These are phyloP conservation scores for Cladophialophora immunda DNA, from an alignment of 2,329 filamentous ascomycete genomes.

Conservation along the genomic window DNA sequence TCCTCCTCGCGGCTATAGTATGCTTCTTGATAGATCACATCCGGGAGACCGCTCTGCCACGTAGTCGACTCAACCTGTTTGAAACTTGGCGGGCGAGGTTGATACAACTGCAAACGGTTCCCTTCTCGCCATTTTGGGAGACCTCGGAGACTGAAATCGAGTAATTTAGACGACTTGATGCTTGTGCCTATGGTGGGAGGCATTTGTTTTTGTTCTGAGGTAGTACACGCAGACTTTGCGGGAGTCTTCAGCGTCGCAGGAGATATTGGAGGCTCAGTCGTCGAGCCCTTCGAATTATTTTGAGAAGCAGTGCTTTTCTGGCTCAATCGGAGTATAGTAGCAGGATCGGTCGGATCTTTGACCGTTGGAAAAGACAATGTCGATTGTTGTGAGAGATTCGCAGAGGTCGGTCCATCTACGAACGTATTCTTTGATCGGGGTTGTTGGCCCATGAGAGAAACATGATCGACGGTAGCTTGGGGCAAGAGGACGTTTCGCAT, in stretches of 20 bases:
- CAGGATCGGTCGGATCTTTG: constrained; percentile 75
- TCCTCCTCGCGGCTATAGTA: constrained; percentile 86
- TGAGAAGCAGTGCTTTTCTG: constrained; percentile 68
- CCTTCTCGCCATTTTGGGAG: not conserved
- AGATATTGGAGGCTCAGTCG: constrained; percentile 23
- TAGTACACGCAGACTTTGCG: constrained; percentile 4
- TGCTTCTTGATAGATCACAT: constrained; percentile 82
- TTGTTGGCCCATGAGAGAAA: constrained; percentile 11
- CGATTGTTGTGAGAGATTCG: constrained; percentile 45
- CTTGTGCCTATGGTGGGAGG: constrained; percentile 20
- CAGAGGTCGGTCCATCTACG: constrained; percentile 10
- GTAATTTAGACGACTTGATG: not conserved
- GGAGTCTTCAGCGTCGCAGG: constrained; percentile 18
- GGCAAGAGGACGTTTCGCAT: constrained; percentile 6
- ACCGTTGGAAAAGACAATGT: constrained; percentile 75
- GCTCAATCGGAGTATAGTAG: constrained; percentile 70
- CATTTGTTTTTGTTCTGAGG: constrained; percentile 25
- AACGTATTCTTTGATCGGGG: not conserved
- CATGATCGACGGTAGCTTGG: not conserved
- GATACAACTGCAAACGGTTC: constrained; percentile 33
- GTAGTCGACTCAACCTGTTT: constrained; percentile 64
- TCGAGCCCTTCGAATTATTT: constrained; percentile 45
- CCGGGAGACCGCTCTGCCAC: constrained; percentile 63
- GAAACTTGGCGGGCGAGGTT: constrained; percentile 39
- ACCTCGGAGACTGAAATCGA: constrained; percentile 10